Evolutionary conservation across 345 rosid genomes (phyloP).

Genomic region (Raphanus sativus): DNA sequence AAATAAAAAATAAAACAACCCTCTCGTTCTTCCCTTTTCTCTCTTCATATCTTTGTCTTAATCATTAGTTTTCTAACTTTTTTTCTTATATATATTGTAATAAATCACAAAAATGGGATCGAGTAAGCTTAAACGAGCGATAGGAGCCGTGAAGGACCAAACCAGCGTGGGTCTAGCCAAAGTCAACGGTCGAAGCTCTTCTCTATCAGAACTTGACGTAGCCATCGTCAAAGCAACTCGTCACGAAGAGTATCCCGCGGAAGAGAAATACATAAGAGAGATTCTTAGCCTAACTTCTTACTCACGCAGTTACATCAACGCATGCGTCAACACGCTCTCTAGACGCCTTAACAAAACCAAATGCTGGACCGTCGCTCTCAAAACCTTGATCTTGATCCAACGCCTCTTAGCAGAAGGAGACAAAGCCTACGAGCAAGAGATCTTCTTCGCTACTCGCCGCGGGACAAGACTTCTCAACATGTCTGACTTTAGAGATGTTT

Average conservation of each 20-base stretch:
- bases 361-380: constrained; percentile 88
- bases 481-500: constrained; percentile 73
- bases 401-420: constrained; percentile 66
- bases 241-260: constrained; percentile 84
- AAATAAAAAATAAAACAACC: background rate
- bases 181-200: constrained; percentile 66
- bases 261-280: constrained; percentile 72
- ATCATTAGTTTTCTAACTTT: background rate
- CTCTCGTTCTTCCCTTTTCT: constrained; percentile 39
- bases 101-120: constrained; percentile 52
- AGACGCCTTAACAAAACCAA: constrained; percentile 77
- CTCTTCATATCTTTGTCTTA: constrained; percentile 33
- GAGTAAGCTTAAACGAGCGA: constrained; percentile 65
- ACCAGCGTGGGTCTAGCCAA: constrained; percentile 88
- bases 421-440: constrained; percentile 77
- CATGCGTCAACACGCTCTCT: constrained; percentile 55
- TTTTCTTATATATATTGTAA: background rate
- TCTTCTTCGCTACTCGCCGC: constrained; percentile 80
- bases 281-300: constrained; percentile 71
- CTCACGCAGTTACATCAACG: constrained; percentile 56
- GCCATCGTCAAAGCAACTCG: constrained; percentile 90
- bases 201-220: constrained; percentile 67
- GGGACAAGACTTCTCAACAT: constrained; percentile 81
- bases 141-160: constrained; percentile 85
- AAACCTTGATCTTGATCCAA: constrained; percentile 69